A percentile compares a stretch with the other conserved stretches of the same genome.
Conservation (phyloP, 1,284 basidiomycete genomes). For the Apiotrichum sp. region DNA sequence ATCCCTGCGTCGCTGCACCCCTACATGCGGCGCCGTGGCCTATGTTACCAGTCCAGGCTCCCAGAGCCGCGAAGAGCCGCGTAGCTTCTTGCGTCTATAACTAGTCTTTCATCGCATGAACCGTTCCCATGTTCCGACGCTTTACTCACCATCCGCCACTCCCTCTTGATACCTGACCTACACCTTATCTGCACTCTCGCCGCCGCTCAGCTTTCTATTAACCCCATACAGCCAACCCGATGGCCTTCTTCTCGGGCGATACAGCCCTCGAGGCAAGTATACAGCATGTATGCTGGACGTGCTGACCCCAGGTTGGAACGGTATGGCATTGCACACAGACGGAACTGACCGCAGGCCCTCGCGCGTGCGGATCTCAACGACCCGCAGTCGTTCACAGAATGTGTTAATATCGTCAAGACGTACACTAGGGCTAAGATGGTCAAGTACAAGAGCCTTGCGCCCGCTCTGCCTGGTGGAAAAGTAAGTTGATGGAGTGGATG, state of each 20-base stretch:
- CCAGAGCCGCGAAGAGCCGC: too few species aligned
- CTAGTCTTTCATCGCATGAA: too few species aligned
- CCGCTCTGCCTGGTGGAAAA: constrained; percentile 23
- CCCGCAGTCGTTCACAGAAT: constrained; percentile 9
- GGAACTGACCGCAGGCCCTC: constrained; percentile 9
- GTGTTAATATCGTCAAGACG: constrained; percentile 24
- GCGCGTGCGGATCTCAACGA: constrained; percentile 20
- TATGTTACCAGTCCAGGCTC: too few species aligned
- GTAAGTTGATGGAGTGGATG: constrained; percentile 13
- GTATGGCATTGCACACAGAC: neutral
- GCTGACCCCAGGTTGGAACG: constrained; percentile 8
- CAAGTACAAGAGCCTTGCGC: constrained; percentile 19
- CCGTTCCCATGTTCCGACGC: too few species aligned
- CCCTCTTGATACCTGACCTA: neutral
- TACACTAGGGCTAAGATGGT: constrained; percentile 26
- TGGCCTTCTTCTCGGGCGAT: constrained; percentile 9
- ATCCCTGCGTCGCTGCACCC: too few species aligned
- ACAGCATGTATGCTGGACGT: neutral
- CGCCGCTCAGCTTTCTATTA: neutral
- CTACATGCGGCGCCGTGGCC: too few species aligned
- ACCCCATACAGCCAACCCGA: neutral
- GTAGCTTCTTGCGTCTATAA: too few species aligned
- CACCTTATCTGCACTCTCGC: too few species aligned
- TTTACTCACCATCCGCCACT: too few species aligned
- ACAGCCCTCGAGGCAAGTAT: constrained; percentile 15